A percentile compares a stretch with the other conserved stretches of the same genome.
Conservation (phyloP, 2,329 filamentous ascomycete genomes). For the Pseudogymnoascus sp. region DNA sequence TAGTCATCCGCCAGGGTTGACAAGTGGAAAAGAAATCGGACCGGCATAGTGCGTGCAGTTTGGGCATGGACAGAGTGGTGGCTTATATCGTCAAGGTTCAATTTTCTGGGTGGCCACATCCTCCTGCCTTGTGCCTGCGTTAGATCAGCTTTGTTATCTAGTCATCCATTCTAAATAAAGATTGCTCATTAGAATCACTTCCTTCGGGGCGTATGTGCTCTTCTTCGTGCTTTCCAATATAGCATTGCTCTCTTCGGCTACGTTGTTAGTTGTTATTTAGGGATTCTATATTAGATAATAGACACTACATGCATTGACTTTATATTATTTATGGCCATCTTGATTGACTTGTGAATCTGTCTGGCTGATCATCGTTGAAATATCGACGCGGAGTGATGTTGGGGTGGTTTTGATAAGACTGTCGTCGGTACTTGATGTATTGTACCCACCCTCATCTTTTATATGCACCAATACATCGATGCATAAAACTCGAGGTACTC, state of each 20-base stretch:
- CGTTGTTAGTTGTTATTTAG: conserved; percentile 1
- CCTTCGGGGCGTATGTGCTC: not conserved
- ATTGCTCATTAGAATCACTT: conserved; percentile 12
- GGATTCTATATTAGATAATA: conserved; percentile 7
- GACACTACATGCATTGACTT: conserved; percentile 5
- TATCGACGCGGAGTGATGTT: not conserved
- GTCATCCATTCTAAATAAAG: conserved; percentile 27
- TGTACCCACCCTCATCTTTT: not conserved
- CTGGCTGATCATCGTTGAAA: not conserved
- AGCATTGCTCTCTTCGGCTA: conserved; percentile 4
- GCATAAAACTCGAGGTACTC: not conserved
- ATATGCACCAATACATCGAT: not conserved
- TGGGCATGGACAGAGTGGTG: conserved; percentile 2
- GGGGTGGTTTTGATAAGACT: not conserved
- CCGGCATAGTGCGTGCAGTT: not conserved
- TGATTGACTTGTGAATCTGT: not conserved
- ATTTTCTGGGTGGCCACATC: conserved; percentile 17
- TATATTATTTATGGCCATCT: not conserved
- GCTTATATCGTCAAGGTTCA: conserved; percentile 6
- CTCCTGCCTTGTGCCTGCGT: conserved; percentile 21
- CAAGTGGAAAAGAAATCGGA: not conserved
- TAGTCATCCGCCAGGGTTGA: not conserved
- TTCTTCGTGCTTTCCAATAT: not conserved
- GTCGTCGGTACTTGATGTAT: not conserved
- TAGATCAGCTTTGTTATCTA: conserved; percentile 28